Evolutionary conservation across 73 alveolate genomes (phyloP), one percentile per base, ranked within the genome.

Genomic region (Paramecium octaurelia): DNA sequence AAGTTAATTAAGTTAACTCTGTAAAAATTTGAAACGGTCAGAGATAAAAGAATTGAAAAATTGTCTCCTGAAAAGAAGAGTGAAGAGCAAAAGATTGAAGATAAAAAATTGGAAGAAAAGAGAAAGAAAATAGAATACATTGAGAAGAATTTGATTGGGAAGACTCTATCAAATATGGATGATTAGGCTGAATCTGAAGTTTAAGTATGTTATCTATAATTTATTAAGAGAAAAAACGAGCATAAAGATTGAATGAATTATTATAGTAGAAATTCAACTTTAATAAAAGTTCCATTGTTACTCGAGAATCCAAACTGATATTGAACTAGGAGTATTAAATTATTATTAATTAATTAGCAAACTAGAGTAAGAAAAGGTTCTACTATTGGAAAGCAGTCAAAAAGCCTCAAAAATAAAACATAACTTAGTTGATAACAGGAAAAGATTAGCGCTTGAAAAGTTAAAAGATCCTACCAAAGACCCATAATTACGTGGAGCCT

Each of bases 321-420:
- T 48, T 80, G n/a, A 48, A 80, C 18, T 43, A 80, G 24, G 91
- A 48, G 91, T 80, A 80, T 48, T 80, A 44, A 40, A 48, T 38
- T n/a, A 2, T 11, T 44, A 43, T 18, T 43, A 2, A 31, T 24
- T n/a, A 16, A 10, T 23, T 80, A 80, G 91, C 24, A 80, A 80
- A 24, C 23, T 80, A 46, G 91, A 80, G 44, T 80, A 80, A 46
- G 91, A 80, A 43, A 80, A 80, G 18, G 43, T 80, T 20, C 23
- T 80, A 43, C 35, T 80, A 24, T 36, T 80, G n/a, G 91, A 80
- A 80, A 80, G 91, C 29, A 80, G 75, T 80, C 27, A 31, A 43
- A 80, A 80, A 18, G 73, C 76, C 2, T 80, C 91, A 8, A 80
- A 80, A 80, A 80, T 80, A 6, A 80, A 80, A 80, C 73, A 80